Evolutionary conservation across 208 protist genomes (phyloP), one percentile per base, ranked within the genome.

Genomic region (Leishmania tarentolae): DNA sequence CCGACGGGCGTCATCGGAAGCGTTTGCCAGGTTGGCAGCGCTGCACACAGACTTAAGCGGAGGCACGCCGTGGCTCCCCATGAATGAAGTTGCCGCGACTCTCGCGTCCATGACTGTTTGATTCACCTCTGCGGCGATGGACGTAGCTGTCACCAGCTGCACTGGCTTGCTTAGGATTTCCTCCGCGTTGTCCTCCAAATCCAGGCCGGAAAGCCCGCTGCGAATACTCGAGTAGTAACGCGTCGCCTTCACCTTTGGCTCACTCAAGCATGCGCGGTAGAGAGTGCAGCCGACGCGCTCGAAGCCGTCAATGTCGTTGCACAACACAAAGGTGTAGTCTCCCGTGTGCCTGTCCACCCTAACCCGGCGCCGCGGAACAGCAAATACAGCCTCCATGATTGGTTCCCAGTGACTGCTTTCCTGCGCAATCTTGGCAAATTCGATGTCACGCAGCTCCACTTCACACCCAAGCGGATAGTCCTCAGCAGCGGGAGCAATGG

Each of bases 251-350:
- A 95, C 92, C 79, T 93, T 96, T 0, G 93, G 91, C 68, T 96
- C 91, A 53, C 89, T 89, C 53, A 97, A 87, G 69, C 92, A 96
- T 47, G 94, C 94, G 17, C 94, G 91, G 81, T 97, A 95, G 13
- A 97, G 87, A 3, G 94, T 97, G 82, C 86, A 91, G 76, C 94
- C 91, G 28, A 97, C 80, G 50, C 86, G 59, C 72, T 93, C 83
- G 52, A 87, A 93, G 15, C 86, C 93, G 3, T 87, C 79, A 13
- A 93, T 86, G 37, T 90, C 84, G 50, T 81, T 81, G 68, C 89
- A 95, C 24, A 92, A 37, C 44, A 97, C 94, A 83, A 97, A 95
- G 7, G 94, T 95, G 87, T 94, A 97, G 72, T 97, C 94, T 21
- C 92, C 94, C 31, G 81, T 80, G 79, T 97, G 94, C 3, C 94